phyloP scores from a whole-genome alignment of 768 basidiomycete species.

The Gloeopeniophorella convolvens region DNA sequence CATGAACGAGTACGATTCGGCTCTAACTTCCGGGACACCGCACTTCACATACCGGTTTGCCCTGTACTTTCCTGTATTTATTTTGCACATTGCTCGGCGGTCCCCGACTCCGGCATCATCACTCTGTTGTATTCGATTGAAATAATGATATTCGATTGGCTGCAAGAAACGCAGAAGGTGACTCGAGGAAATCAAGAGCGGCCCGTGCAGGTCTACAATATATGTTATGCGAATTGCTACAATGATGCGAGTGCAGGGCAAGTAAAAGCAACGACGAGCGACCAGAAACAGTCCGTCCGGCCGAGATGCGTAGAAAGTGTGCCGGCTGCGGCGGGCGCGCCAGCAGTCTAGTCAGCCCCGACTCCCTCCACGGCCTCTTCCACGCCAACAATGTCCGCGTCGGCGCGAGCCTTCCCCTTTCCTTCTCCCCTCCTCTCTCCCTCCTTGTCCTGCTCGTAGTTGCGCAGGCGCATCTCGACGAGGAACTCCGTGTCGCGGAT shows the following conservation, averaged over 20 bases:
- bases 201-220: slow-evolving; percentile 8
- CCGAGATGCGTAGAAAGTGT: too few species aligned
- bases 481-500: slow-evolving; percentile 85
- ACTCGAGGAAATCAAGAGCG: background rate
- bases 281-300: too few species aligned
- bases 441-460: slow-evolving; percentile 44
- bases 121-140: too few species aligned
- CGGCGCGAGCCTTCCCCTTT: background rate
- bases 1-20: too few species aligned
- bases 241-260: slow-evolving; percentile 2
- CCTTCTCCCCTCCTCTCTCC: slow-evolving; percentile 10
- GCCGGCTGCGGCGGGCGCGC: too few species aligned
- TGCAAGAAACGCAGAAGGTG: too few species aligned
- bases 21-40: too few species aligned
- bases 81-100: too few species aligned
- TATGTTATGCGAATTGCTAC: slow-evolving; percentile 7
- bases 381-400: background rate
- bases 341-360: background rate
- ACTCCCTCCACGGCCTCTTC: background rate
- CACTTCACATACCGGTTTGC: too few species aligned
- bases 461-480: slow-evolving; percentile 77
- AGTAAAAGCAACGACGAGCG: background rate
- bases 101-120: too few species aligned
- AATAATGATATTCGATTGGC: too few species aligned
- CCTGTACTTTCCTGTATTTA: too few species aligned